Percentiles rank a stretch among this genome's conserved stretches.
These are phyloP conservation scores for Phytophthora sansomeana DNA, from an alignment of 352 stramenopile genomes.

Conservation along the genomic window DNA sequence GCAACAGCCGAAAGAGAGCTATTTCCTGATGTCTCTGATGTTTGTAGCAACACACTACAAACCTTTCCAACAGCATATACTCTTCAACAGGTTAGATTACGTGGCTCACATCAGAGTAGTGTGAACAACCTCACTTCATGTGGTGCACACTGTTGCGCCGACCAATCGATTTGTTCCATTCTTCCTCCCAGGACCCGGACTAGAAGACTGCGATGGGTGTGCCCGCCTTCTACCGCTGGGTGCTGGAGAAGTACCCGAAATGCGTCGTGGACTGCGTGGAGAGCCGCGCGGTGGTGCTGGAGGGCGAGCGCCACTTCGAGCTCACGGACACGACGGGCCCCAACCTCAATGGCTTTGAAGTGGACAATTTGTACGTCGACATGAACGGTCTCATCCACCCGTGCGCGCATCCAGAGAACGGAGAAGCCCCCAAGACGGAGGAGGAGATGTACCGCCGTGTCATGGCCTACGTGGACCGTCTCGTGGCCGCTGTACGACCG, in stretches of 20 bases:
- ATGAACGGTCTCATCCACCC: conserved; percentile 99
- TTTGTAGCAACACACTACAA: background rate
- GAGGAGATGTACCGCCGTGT: conserved; percentile 99
- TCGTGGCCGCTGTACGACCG: conserved; percentile 95
- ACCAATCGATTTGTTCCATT: conserved; percentile 40
- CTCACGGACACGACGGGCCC: conserved; percentile 80
- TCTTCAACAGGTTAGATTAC: background rate
- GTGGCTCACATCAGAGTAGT: background rate
- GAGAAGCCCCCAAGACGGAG: conserved; percentile 93
- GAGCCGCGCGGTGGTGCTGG: conserved; percentile 74
- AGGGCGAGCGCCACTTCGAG: conserved; percentile 84
- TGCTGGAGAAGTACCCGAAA: conserved; percentile 99
- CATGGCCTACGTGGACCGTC: conserved; percentile 96
- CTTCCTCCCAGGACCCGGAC: conserved; percentile 1
- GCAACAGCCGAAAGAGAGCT: no score
- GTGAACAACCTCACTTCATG: background rate
- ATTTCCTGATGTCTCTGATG: conserved; percentile 9
- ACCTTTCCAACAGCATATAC: background rate
- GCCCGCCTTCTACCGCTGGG: conserved; percentile 99
- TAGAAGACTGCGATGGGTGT: conserved; percentile 93
- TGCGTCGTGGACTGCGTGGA: conserved; percentile 94
- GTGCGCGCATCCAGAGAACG: conserved; percentile 97
- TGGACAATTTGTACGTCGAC: conserved; percentile 99
- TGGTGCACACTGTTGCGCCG: conserved; percentile 4
- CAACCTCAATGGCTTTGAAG: conserved; percentile 95